These are phyloP conservation scores for Lecanicillium sp. DNA, from an alignment of 2,329 filamentous ascomycete genomes.

Conservation along the genomic window DNA sequence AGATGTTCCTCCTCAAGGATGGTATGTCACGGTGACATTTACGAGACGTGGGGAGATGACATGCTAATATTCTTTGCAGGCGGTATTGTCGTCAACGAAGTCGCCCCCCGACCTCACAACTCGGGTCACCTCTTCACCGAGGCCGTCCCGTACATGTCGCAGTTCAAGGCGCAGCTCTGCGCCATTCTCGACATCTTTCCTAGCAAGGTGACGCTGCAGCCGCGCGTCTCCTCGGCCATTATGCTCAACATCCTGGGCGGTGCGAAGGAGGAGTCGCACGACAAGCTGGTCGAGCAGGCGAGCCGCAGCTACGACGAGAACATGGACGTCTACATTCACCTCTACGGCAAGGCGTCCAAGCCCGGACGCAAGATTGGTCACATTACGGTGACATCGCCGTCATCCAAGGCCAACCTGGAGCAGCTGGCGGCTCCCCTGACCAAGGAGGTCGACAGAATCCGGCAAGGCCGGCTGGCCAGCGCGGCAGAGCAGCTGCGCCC, in stretches of 20 bases:
- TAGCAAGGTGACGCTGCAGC: conserved; percentile 48
- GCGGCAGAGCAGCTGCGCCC: conserved; percentile 33
- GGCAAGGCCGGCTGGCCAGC: conserved; percentile 45
- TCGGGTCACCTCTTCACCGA: conserved; percentile 96
- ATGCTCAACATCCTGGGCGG: conserved; percentile 81
- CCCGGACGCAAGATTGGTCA: conserved; percentile 94
- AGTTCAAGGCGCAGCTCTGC: conserved; percentile 85
- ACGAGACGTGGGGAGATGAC: too few relatives aligned
- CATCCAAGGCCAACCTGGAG: conserved; percentile 51
- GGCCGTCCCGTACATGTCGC: conserved; percentile 76
- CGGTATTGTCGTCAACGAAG: conserved; percentile 74
- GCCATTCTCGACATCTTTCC: conserved; percentile 67
- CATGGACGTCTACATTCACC: conserved; percentile 60
- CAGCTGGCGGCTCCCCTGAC: conserved; percentile 61
- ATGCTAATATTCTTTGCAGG: conserved; percentile 29
- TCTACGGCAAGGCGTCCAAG: conserved; percentile 87
- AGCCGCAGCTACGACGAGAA: conserved; percentile 36
- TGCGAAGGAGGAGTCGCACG: conserved; percentile 57
- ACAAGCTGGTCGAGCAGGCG: conserved; percentile 41
- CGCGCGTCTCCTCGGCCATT: conserved; percentile 56
- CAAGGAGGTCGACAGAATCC: conserved; percentile 53
- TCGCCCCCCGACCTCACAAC: conserved; percentile 78
- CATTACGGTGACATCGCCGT: conserved; percentile 70
- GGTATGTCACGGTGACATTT: too few relatives aligned
- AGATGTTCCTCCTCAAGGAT: conserved; percentile 83